Percentiles rank a stretch among this genome's conserved stretches.
Conservation (phyloP, 2,329 filamentous ascomycete species). For the Penicillium polonicum region DNA sequence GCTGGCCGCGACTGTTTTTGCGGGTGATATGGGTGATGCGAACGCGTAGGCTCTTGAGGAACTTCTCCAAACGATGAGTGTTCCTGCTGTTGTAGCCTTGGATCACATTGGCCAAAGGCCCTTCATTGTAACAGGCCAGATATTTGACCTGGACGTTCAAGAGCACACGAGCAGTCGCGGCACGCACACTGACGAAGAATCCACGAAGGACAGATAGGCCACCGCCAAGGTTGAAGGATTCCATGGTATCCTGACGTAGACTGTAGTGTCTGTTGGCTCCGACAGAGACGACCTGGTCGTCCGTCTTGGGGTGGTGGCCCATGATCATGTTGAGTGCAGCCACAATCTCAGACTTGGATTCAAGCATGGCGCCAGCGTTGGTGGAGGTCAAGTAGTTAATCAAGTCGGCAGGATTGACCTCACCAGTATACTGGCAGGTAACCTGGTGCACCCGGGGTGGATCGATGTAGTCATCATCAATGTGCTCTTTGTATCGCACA, state of each 20-base stretch:
- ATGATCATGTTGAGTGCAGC: constrained; percentile 61
- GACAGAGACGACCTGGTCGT: constrained; percentile 45
- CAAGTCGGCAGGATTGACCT: constrained; percentile 43
- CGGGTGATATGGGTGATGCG: constrained; percentile 41
- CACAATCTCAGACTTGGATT: constrained; percentile 51
- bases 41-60: constrained; percentile 46
- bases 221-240: constrained; percentile 45
- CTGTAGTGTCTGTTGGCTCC: constrained; percentile 56
- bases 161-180: constrained; percentile 57
- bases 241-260: constrained; percentile 31
- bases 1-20: constrained; percentile 35
- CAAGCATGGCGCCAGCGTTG: constrained; percentile 38
- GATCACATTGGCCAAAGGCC: constrained; percentile 43
- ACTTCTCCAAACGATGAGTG: constrained; percentile 27
- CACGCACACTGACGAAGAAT: constrained; percentile 62
- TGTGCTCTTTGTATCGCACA: constrained; percentile 37
- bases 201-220: constrained; percentile 60
- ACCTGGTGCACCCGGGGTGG: constrained; percentile 38
- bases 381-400: constrained; percentile 45
- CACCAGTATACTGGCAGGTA: constrained; percentile 34
- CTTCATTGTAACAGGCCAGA: constrained; percentile 56
- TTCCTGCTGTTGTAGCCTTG: constrained; percentile 23
- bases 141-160: constrained; percentile 64
- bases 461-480: constrained; percentile 36
- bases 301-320: constrained; percentile 48